Evolutionary conservation across 139 green algal species (phyloP), one percentile per base, ranked within the genome.

Genomic region (Chlorella sorokiniana): DNA sequence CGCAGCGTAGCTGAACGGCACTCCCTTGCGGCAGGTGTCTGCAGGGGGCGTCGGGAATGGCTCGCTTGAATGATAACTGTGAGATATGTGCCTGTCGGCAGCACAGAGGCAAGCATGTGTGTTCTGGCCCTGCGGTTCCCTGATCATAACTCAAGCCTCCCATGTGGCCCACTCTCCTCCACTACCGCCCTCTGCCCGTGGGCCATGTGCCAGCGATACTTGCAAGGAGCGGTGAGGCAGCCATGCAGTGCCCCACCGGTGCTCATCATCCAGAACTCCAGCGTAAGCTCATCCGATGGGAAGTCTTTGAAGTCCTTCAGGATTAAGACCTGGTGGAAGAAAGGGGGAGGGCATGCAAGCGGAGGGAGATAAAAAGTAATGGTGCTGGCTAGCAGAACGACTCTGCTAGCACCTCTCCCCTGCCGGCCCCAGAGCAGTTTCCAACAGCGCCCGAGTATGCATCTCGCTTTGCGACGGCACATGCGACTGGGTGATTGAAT

Each of bases 181-280:
- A n/a, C n/a, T n/a, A n/a, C n/a, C n/a, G n/a, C n/a, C n/a, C n/a
- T n/a, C n/a, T n/a, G n/a, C n/a, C n/a, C n/a, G n/a, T n/a, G n/a
- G n/a, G n/a, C n/a, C n/a, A n/a, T n/a, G n/a, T n/a, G n/a, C n/a
- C n/a, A 16, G 48, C 48, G 16, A 25, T 11, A 11, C 48, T 11
- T 16, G 16, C 48, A 11, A 56, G 48, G 14, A 56, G 48, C 48
- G 16, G 16, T 11, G 14, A 56, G 48, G 48, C 48, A 56, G 11
- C 14, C 48, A 56, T 56, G 48, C 48, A 56, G 8, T 10, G 22
- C 51, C 56, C 14, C 42, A 79, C 81, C 83, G 9, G 78, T 81
- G 33, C 75, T 90, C 68, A 78, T 84, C 94, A 98, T 97, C 94
- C 93, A 98, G 74, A 98, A 96, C 90, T 98, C 94, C 42, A 98